Conservation (phyloP, 306 rosid species). For the Oemleria cerasiformis region DNA sequence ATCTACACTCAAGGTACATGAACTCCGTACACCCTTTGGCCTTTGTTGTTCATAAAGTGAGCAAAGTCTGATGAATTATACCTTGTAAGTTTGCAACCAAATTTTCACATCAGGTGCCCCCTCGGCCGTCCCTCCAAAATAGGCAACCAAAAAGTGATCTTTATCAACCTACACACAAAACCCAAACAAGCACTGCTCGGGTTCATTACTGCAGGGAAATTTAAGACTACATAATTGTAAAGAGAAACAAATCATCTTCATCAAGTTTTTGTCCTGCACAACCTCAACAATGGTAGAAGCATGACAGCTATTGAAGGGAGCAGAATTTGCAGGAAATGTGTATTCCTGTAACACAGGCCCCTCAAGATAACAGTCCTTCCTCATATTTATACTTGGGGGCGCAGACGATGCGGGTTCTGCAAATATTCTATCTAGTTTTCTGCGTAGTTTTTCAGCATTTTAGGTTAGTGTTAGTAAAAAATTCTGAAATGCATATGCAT, state of each 20-base stretch:
- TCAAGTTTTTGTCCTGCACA: not conserved
- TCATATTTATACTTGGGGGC: conserved; percentile 34
- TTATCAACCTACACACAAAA: conserved; percentile 55
- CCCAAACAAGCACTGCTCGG: conserved; percentile 13
- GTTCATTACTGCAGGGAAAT: not conserved
- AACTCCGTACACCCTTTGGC: not conserved
- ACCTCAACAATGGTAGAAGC: conserved; percentile 98
- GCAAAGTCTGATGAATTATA: conserved; percentile 11
- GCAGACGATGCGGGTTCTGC: conserved; percentile 22
- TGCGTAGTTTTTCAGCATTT: conserved; percentile 29
- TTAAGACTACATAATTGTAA: not conserved
- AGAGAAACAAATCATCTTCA: not conserved
- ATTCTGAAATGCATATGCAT: not conserved
- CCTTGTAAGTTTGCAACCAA: conserved; percentile 81
- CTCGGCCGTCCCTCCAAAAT: conserved; percentile 73
- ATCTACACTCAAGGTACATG: no score
- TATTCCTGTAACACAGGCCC: conserved; percentile 56
- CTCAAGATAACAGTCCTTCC: conserved; percentile 25
- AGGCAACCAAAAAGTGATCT: conserved; percentile 74
- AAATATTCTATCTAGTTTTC: conserved; percentile 26
- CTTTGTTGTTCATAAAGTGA: not conserved
- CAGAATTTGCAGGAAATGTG: conserved; percentile 59
- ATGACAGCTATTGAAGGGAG: conserved; percentile 76
- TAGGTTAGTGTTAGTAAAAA: not conserved
- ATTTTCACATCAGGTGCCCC: conserved; percentile 90